Conservation (phyloP, 805 yeast species). For the Lipomyces oligophaga region DNA sequence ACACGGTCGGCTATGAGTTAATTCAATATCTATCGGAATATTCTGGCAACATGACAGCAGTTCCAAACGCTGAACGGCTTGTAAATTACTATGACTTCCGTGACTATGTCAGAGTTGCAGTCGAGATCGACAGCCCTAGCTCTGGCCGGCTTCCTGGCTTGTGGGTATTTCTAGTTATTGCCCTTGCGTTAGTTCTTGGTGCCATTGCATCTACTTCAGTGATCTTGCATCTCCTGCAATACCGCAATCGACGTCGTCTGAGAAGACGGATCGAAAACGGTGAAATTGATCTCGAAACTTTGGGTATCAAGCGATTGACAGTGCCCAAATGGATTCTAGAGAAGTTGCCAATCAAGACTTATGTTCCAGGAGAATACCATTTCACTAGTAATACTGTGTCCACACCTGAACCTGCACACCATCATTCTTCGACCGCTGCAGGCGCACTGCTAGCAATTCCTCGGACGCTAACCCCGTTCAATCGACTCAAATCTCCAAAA, state of each 20-base stretch:
- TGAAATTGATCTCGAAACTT: slow-evolving; percentile 21
- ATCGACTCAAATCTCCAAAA: background rate
- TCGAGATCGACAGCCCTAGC: slow-evolving; percentile 11
- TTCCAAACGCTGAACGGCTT: slow-evolving; percentile 18
- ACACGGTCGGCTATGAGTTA: slow-evolving; percentile 6
- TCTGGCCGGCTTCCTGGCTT: slow-evolving; percentile 12
- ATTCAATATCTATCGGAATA: slow-evolving; percentile 16
- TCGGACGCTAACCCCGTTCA: background rate
- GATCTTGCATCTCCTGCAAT: slow-evolving; percentile 14
- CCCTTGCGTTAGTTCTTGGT: slow-evolving; percentile 14
- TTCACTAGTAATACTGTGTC: background rate
- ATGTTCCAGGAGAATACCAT: slow-evolving; percentile 22
- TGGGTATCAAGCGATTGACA: slow-evolving; percentile 26
- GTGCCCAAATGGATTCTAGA: slow-evolving; percentile 25
- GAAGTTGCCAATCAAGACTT: slow-evolving; percentile 18
- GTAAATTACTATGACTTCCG: slow-evolving; percentile 17
- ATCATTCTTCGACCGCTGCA: background rate
- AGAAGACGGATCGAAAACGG: slow-evolving; percentile 24
- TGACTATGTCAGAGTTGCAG: slow-evolving; percentile 27
- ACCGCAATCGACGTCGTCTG: slow-evolving; percentile 15
- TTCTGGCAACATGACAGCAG: slow-evolving; percentile 27
- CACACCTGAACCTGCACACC: background rate
- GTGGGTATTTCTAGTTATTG: slow-evolving; percentile 26
- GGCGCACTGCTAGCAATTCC: background rate
- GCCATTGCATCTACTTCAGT: slow-evolving; percentile 5